phyloP scores from a whole-genome alignment of 495 filamentous ascomycete genomes.

The Neurospora discreta region DNA sequence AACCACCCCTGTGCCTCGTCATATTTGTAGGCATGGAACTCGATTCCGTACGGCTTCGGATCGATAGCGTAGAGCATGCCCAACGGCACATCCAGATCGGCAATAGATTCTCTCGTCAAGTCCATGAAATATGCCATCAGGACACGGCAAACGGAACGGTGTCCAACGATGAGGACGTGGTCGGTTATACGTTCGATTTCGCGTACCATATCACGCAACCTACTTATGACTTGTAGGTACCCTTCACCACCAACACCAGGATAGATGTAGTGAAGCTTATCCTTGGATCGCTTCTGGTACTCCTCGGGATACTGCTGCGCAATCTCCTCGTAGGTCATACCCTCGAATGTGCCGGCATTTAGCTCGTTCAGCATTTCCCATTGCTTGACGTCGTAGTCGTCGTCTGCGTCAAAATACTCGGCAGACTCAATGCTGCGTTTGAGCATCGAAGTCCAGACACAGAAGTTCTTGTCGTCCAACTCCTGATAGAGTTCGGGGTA shows the following conservation, averaged over 20 bases:
- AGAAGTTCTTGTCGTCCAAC: constrained; percentile 74
- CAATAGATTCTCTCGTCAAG: constrained; percentile 77
- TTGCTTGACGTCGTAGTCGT: constrained; percentile 94
- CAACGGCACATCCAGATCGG: constrained; percentile 82
- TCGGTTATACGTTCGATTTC: constrained; percentile 96
- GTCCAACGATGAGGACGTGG: constrained; percentile 80
- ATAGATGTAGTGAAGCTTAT: constrained; percentile 91
- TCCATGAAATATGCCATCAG: constrained; percentile 94
- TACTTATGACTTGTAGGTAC: constrained; percentile 93
- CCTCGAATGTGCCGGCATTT: constrained; percentile 84
- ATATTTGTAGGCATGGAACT: constrained; percentile 89
- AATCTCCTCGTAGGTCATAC: constrained; percentile 89
- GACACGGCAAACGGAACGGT: constrained; percentile 82
- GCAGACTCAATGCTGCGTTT: constrained; percentile 75
- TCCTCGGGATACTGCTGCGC: constrained; percentile 61
- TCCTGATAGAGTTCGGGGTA: constrained; percentile 69
- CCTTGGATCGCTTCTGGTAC: constrained; percentile 56
- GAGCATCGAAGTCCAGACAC: constrained; percentile 97
- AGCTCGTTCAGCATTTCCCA: constrained; percentile 98
- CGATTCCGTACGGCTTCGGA: constrained; percentile 95
- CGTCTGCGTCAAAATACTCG: constrained; percentile 75
- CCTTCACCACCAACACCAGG: constrained; percentile 92
- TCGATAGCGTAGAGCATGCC: constrained; percentile 89
- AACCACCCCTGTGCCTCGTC: constrained; percentile 69
- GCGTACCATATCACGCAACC: constrained; percentile 87